Conservation (phyloP, 805 yeast species). For the Saccharomycopsis schoenii region DNA sequence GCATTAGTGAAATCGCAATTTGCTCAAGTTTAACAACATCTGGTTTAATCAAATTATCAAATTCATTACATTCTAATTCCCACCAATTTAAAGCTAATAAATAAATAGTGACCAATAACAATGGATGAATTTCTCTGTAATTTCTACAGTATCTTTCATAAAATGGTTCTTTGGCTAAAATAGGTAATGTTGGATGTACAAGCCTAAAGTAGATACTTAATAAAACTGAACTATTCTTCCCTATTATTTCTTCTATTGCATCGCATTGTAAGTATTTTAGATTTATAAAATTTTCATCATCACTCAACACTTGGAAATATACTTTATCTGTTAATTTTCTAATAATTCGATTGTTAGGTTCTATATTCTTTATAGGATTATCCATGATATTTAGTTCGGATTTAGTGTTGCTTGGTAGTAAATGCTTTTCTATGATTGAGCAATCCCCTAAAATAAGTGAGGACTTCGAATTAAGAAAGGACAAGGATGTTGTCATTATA, state of each 20-base stretch:
- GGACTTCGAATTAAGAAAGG: slow-evolving; percentile 24
- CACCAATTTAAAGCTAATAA: slow-evolving; percentile 24
- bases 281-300: slow-evolving; percentile 22
- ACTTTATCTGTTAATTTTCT: slow-evolving; percentile 22
- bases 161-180: slow-evolving; percentile 22
- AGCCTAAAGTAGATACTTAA: slow-evolving; percentile 22
- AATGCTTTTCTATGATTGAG: slow-evolving; percentile 22
- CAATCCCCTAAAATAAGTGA: slow-evolving; percentile 23
- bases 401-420: slow-evolving; percentile 16
- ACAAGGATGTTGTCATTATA: slow-evolving; percentile 23
- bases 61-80: slow-evolving; percentile 17
- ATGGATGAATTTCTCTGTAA: slow-evolving; percentile 25
- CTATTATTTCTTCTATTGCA: slow-evolving; percentile 23
- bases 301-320: slow-evolving; percentile 22
- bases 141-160: slow-evolving; percentile 24
- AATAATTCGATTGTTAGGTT: slow-evolving; percentile 16
- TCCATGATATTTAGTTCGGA: slow-evolving; percentile 14
- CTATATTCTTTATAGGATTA: slow-evolving; percentile 2
- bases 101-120: slow-evolving; percentile 23
- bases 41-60: slow-evolving; percentile 19
- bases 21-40: slow-evolving; percentile 23
- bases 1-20: slow-evolving; percentile 22
- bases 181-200: slow-evolving; percentile 24
- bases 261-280: slow-evolving; percentile 23
- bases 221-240: slow-evolving; percentile 20